Base-by-base conservation (phyloP, 768 basidiomycete genomes). In the Suillus subaureus region DNA sequence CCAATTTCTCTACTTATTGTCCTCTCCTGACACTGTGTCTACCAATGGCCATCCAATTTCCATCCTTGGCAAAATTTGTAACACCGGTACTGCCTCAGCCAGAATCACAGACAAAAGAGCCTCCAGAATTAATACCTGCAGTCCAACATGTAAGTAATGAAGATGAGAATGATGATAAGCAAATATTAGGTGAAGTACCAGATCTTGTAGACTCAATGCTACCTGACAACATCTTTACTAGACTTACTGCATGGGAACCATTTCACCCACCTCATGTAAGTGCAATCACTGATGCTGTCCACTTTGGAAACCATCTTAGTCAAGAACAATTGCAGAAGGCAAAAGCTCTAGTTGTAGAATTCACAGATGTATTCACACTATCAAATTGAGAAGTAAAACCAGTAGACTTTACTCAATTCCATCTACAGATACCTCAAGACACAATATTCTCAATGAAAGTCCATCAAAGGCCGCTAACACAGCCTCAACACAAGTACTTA, bases 351-450 rank as follows among this genome's bases (percentile, higher is more conserved):
- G 39, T 83, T 0, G 43, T 7, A 0, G 64, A 77, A 56, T 81
- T 72, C 61, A 79, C 82, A 0, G 80, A 83, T 66, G 68, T 74
- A 33, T 84, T 82, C 63, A 79, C 80, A 6, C 67, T 82, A 2
- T 74, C 77, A 0, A 67, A 82, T 9, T 72, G 74, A 23, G 80
- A 84, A 64, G 82, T 84, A 3, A 58, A 54, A 1, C 66, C 70
- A 0, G 75, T 83, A 0, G 51, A 70, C 9, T 77, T 74, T 1
- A 75, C 74, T 4, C 69, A 70, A 1, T 80, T 83, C 66, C 64
- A 57, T 1, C 71, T 83, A 4, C 70, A 79, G 56, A 72, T 84
- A 1, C 75, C 75, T 0, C 55, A 66, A 16, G 73, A 69, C 4
- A 60, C 69, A 0, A 72, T 1, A 12, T 79, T 84, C 66, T 67